Base-by-base conservation (phyloP, 495 filamentous ascomycete genomes). In the Xylaria flabelliformis region DNA sequence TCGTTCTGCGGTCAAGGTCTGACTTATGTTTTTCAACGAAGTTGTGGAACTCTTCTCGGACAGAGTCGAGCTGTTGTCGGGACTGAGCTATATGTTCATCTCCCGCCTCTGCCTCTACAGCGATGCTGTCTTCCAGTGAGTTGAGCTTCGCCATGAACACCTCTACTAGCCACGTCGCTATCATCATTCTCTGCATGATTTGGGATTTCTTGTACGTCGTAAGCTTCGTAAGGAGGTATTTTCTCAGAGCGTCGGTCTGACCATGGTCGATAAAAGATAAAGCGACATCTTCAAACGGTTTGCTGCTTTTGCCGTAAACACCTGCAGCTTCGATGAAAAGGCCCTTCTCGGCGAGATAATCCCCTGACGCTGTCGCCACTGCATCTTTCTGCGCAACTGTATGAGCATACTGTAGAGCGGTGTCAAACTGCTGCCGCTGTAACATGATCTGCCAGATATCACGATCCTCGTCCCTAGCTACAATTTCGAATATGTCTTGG, bases 61-160 rank as follows among this genome's bases (percentile, higher is more conserved):
- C 86, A 8, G 78, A 82, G 21, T 85, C 83, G 15, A 98, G 90
- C 76, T 97, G 90, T 71, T 92, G 86, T 74, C 90, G 86, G 21
- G 92, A 91, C 66, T 96, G 90, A 34, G 86, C 87, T 0, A 89
- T 85, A 73, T 88, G 92, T 24, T 89, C 84, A 29, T 88, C 90
- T 72, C 93, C 92, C 48, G 97, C 82, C 74, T 97, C 94, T 0
- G 94, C 94, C 74, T 95, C 92, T 0, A 97, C 97, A 46, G 94
- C 91, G 64, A 98, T 93, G 17, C 93, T 94, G 79, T 99, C 96
- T 77, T 98, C 97, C 0, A 99, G 89, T 4, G 91, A 91, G 76
- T 98, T 98, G 41, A 98, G 85, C 81, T 97, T 98, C 3, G 94
- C 92, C 96, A 99, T 99, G 81, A 96, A 98, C 8, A 97, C 86